Base-by-base conservation (phyloP, 352 stramenopile species). In the Pythium biforme region DNA sequence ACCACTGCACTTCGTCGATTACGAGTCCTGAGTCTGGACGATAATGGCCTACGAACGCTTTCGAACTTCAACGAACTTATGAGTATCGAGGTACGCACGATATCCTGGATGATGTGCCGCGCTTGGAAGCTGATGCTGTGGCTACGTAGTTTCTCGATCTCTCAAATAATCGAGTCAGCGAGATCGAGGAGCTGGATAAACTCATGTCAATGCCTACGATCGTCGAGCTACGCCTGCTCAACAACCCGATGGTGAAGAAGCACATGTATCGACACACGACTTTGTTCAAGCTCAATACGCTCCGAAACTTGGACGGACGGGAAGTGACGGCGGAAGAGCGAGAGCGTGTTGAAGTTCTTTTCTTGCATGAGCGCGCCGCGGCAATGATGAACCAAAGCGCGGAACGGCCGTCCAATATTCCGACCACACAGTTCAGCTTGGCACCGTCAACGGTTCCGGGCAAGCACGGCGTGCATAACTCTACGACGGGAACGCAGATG, bases 181-280 rank as follows among this genome's bases (percentile, higher is more conserved):
- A 95, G 34, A 56, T 96, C n/a, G 82, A 88, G 20, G 88, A 96
- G 47, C 53, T 95, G 20, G 88, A 96, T 8, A 88, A 81, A 25
- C 68, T 96, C 15, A 63, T 59, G 0, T 37, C 66, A 5, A 29
- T 92, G 17, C 74, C 83, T 2, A 84, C 80, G n/a, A 59, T 96
- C 23, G 34, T 81, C 8, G 81, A 94, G 29, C 61, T 96, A 15
- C 71, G 71, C 6, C 39, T 94, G 15, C 49, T 55, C 22, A 90
- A 86, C 66, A 96, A 96, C 39, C 82, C 87, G 3, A 26, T 96
- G 31, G 73, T 76, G 2, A 91, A 94, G 57, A 93, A 93, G 59
- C 83, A 95, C 40, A 59, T 94, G 55, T 96, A 93, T 60, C 85
- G 87, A 3, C 75, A 87, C 10, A 84, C 77, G 14, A 54, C 90